Percentiles rank a stretch among this genome's conserved stretches.
phyloP scores from a whole-genome alignment of 1,284 basidiomycete species.

The Macrocystidia cucumis region DNA sequence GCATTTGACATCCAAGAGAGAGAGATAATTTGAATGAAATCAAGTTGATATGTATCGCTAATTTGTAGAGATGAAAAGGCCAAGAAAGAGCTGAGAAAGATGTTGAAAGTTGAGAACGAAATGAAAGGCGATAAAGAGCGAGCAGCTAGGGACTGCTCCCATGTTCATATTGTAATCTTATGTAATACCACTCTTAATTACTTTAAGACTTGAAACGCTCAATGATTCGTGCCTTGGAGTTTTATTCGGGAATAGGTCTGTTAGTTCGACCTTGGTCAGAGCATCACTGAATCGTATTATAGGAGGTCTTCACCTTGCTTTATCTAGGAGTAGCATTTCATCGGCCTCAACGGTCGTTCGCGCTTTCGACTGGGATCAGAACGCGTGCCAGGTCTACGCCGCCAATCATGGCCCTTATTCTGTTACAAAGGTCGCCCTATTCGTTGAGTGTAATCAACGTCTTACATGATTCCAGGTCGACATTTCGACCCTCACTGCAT shows the following conservation, averaged over 20 bases:
- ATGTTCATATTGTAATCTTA: conserved; percentile 8
- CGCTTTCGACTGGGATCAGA: conserved; percentile 75
- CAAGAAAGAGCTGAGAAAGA: no score
- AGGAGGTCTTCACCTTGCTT: conserved; percentile 68
- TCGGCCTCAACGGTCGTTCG: conserved; percentile 40
- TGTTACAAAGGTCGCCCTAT: conserved; percentile 41
- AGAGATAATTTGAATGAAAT: no score
- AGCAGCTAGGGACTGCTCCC: conserved; percentile 4
- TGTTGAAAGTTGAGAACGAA: no score
- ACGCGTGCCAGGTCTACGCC: conserved; percentile 57
- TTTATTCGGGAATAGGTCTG: conserved; percentile 69
- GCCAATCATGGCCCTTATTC: conserved; percentile 42
- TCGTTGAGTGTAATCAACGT: no score
- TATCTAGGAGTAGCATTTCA: conserved; percentile 43
- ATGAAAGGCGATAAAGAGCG: no score
- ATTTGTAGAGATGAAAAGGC: no score
- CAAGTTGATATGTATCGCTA: no score
- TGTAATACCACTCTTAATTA: conserved; percentile 7
- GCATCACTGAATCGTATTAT: conserved; percentile 4
- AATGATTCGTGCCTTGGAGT: conserved; percentile 51
- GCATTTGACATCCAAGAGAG: no score
- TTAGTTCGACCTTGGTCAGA: conserved; percentile 6
- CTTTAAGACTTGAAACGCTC: conserved; percentile 7
- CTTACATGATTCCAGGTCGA: conserved; percentile 38
- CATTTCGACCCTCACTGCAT: conserved; percentile 47